Conservation (phyloP, 805 yeast genomes). For the Phaffomyces antillensis region DNA sequence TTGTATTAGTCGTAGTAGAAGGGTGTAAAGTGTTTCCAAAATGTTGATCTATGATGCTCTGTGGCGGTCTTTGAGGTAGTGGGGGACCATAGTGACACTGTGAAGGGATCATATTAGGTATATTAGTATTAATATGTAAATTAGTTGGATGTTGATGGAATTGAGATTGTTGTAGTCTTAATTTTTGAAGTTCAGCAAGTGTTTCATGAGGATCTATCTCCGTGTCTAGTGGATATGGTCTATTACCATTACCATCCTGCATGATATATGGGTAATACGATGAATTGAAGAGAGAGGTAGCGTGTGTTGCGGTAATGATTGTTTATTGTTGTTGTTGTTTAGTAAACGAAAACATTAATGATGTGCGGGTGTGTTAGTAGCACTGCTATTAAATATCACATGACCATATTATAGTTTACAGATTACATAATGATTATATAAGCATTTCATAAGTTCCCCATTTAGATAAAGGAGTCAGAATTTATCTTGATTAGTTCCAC, state of each 20-base stretch:
- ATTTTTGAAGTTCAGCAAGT: not conserved
- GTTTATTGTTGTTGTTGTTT: too few relatives aligned
- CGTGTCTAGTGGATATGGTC: slow-evolving; percentile 3
- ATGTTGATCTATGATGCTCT: slow-evolving; percentile 16
- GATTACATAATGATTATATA: too few relatives aligned
- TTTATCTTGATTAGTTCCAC: too few relatives aligned
- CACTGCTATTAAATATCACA: too few relatives aligned
- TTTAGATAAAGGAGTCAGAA: too few relatives aligned
- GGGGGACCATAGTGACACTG: slow-evolving; percentile 13
- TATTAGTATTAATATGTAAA: slow-evolving; percentile 2
- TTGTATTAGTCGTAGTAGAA: not conserved
- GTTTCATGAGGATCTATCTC: slow-evolving; percentile 3
- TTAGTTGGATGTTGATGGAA: not conserved
- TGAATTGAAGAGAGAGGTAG: too few relatives aligned
- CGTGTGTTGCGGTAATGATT: too few relatives aligned
- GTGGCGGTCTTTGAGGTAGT: slow-evolving; percentile 18
- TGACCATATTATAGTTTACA: too few relatives aligned
- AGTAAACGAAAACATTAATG: too few relatives aligned
- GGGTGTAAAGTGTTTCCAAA: not conserved
- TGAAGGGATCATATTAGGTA: not conserved
- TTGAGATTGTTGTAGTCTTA: not conserved
- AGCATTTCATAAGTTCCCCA: too few relatives aligned
- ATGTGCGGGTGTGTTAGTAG: too few relatives aligned
- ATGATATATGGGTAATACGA: not conserved
- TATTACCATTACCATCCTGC: not conserved